A percentile compares a stretch with the other conserved stretches of the same genome.
Conservation (phyloP, 108 stramenopile species). For the Nannochloropsis oceanica region DNA sequence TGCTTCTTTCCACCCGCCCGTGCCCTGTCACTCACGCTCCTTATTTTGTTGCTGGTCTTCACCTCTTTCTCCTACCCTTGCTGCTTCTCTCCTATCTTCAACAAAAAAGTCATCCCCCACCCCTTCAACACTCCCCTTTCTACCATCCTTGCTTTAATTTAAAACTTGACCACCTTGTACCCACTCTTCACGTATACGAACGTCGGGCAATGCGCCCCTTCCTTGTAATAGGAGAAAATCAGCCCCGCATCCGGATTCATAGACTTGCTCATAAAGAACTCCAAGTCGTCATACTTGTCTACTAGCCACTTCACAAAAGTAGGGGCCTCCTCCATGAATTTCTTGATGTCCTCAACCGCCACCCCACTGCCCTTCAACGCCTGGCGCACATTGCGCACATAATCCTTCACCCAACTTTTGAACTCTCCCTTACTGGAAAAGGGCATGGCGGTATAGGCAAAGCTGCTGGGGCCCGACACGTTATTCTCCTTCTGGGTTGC, state of each 20-base stretch:
- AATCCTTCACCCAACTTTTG: conserved; percentile 34
- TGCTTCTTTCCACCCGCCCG: neutral
- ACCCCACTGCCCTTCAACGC: conserved; percentile 27
- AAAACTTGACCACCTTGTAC: conserved; percentile 38
- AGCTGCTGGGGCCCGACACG: conserved; percentile 15
- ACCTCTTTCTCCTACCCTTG: neutral
- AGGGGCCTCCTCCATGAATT: neutral
- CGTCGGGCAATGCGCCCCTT: conserved; percentile 37
- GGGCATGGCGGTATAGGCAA: conserved; percentile 31
- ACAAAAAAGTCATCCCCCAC: neutral
- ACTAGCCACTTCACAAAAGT: conserved; percentile 21
- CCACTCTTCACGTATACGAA: conserved; percentile 45
- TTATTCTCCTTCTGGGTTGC: conserved; percentile 35
- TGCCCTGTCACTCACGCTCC: neutral
- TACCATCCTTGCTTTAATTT: neutral
- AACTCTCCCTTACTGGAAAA: conserved; percentile 29
- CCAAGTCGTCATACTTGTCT: conserved; percentile 39
- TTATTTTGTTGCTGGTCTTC: neutral
- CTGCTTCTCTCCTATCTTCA: neutral
- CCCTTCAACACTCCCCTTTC: neutral
- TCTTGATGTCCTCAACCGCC: conserved; percentile 30
- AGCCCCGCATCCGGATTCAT: conserved; percentile 45
- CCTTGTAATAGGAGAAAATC: conserved; percentile 50
- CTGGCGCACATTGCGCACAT: conserved; percentile 19
- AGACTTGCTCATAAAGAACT: conserved; percentile 35